A percentile compares a stretch with the other conserved stretches of the same genome.
These are phyloP conservation scores for Rhizoclosmatium sp. DNA, from an alignment of 192 early-diverging fungal genomes.

Conservation along the genomic window DNA sequence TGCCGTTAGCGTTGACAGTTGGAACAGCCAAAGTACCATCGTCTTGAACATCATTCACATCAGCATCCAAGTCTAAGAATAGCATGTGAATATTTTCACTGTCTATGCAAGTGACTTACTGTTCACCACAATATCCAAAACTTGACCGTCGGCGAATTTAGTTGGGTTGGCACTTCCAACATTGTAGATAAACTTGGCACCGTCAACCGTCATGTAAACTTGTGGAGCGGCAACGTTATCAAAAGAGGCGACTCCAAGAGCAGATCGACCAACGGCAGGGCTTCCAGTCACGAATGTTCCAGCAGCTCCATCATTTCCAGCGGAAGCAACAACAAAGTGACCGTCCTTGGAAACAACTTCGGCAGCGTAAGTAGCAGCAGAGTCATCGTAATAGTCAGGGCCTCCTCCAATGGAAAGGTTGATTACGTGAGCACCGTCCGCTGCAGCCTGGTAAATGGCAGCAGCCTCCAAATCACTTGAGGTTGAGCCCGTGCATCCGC, in stretches of 20 bases:
- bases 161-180: neutral
- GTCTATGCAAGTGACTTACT: neutral
- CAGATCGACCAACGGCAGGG: neutral
- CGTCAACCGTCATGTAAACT: slow-evolving; percentile 28
- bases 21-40: slow-evolving; percentile 28
- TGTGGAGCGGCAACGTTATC: slow-evolving; percentile 35
- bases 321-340: slow-evolving; percentile 66
- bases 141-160: neutral
- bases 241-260: slow-evolving; percentile 38
- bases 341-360: slow-evolving; percentile 57
- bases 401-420: slow-evolving; percentile 83
- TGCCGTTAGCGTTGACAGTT: slow-evolving; percentile 39
- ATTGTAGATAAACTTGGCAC: neutral
- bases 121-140: slow-evolving; percentile 37
- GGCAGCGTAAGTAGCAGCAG: slow-evolving; percentile 63
- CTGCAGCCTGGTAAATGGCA: slow-evolving; percentile 74
- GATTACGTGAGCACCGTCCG: slow-evolving; percentile 81
- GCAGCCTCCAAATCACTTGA: slow-evolving; percentile 79
- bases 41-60: slow-evolving; percentile 31
- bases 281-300: slow-evolving; percentile 60
- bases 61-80: slow-evolving; percentile 37
- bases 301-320: slow-evolving; percentile 77
- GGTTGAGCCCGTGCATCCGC: slow-evolving; percentile 69
- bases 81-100: neutral
- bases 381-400: slow-evolving; percentile 64